Evolutionary conservation across 1,284 basidiomycete species (phyloP), one percentile per base, ranked within the genome.

Genomic region (Volvariella volvacea): DNA sequence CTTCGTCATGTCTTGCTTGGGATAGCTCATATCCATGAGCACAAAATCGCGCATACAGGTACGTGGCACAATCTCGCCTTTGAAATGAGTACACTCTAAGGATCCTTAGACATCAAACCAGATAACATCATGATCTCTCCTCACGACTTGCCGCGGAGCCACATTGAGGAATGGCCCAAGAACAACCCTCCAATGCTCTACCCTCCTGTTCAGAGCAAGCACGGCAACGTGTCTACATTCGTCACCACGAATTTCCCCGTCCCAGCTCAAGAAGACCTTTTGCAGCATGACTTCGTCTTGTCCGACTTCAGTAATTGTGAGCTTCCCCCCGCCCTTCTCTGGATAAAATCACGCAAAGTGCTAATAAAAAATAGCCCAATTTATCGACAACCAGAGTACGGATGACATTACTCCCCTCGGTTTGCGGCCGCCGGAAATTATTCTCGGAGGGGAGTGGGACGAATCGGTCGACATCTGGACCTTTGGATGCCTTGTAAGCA

Each of bases 391-490:
- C 21, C 42, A 53, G 42, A 51, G 47, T n/a, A 53, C 50, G 19
- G 42, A 51, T 25, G 17, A 52, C 33, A 52, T 52, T 21, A 49
- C 46, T 28, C 42, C 45, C 9, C 48, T 51, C 28, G 42, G 43
- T 9, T 39, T 50, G 34, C 43, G 50, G 1, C 20, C 50, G n/a
- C 48, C 52, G 39, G 52, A 53, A 42, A 33, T 51, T 21, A 44
- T 51, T 10, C 48, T 53, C 17, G 50, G 50, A 20, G 52, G 48
- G 3, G 30, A 41, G 21, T 53, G 52, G 52, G 38, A 50, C 42
- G 34, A 51, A 43, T 48, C 46, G 9, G 52, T 53, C n/a, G 46
- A 53, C 41, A 53, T 51, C 17, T 53, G 50, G 50, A 44, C 52
- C 12, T 50, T 51, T 32, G 50, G 52, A 17, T 49, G 48, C 41